Evolutionary conservation across 192 early-diverging fungal species (phyloP).

Genomic region (Coemansia sp.): DNA sequence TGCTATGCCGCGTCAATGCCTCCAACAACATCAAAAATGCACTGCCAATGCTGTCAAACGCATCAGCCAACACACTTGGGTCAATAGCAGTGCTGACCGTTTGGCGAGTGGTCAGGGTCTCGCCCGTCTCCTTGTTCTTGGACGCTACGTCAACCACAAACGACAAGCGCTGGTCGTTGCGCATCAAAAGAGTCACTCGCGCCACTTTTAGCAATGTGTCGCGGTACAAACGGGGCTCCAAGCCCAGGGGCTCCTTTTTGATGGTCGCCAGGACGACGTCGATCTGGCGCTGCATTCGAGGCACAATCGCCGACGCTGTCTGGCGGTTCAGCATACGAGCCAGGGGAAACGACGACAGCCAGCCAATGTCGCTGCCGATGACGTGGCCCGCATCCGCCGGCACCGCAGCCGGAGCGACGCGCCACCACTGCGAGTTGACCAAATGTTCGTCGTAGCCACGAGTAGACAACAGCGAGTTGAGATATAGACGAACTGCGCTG

Average conservation of each 20-base stretch:
- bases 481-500: conserved; percentile 52
- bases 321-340: conserved; percentile 44
- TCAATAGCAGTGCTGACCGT: conserved; percentile 5
- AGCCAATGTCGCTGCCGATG: conserved; percentile 25
- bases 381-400: conserved; percentile 12
- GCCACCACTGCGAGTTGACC: conserved; percentile 54
- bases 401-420: conserved; percentile 2
- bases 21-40: conserved; percentile 49
- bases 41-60: conserved; percentile 33
- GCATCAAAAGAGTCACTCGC: conserved; percentile 31
- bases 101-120: not conserved
- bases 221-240: conserved; percentile 52
- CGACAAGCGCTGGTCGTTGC: conserved; percentile 9
- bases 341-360: conserved; percentile 47
- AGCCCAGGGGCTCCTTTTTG: conserved; percentile 45
- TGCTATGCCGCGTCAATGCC: conserved; percentile 42
- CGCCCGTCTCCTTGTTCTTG: not conserved
- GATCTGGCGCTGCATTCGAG: conserved; percentile 45
- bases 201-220: conserved; percentile 48
- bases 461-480: conserved; percentile 52
- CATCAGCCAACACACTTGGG: conserved; percentile 5
- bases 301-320: conserved; percentile 35
- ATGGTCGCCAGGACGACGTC: conserved; percentile 40
- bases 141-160: conserved; percentile 9
- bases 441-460: conserved; percentile 52